Evolutionary conservation across 768 basidiomycete genomes (phyloP).

Genomic region (Mycena pura): DNA sequence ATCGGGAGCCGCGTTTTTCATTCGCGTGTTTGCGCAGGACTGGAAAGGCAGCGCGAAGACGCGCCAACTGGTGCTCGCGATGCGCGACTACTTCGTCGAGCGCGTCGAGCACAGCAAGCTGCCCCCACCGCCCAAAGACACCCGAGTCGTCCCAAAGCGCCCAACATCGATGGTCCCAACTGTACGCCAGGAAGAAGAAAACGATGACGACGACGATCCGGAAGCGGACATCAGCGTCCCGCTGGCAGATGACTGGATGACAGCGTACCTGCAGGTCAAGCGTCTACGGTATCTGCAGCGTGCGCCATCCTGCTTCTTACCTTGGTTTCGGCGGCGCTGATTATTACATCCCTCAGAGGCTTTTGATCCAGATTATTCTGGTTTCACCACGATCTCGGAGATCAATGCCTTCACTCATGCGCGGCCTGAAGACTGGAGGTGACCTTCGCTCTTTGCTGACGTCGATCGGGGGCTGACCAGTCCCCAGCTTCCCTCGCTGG

Average conservation of each 20-base stretch:
- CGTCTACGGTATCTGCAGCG: constrained; percentile 14
- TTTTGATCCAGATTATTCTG: constrained; percentile 12
- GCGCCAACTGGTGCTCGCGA: constrained; percentile 1
- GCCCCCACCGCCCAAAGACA: constrained; percentile 6
- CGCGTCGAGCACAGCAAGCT: constrained; percentile 11
- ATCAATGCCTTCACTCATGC: constrained; percentile 10
- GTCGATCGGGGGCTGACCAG: not conserved
- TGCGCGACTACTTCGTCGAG: constrained; percentile 17
- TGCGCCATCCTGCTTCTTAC: too few relatives aligned
- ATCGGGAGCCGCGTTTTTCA: not conserved
- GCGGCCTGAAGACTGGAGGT: constrained; percentile 17
- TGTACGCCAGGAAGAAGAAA: constrained; percentile 35
- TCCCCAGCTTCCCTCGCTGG: constrained; percentile 4
- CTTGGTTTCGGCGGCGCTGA: not conserved
- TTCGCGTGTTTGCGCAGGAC: not conserved
- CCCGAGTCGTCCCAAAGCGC: not conserved
- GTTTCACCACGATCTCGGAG: constrained; percentile 15
- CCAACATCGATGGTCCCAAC: constrained; percentile 5
- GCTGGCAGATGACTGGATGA: not conserved
- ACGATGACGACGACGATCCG: constrained; percentile 8
- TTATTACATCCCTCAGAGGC: not conserved
- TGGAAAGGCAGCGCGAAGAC: constrained; percentile 18
- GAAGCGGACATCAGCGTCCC: not conserved
- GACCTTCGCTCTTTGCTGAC: not conserved
- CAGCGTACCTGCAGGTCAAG: constrained; percentile 2